Evolutionary conservation across 306 rosid genomes (phyloP).

Genomic region (Lithocarpus polystachyus): DNA sequence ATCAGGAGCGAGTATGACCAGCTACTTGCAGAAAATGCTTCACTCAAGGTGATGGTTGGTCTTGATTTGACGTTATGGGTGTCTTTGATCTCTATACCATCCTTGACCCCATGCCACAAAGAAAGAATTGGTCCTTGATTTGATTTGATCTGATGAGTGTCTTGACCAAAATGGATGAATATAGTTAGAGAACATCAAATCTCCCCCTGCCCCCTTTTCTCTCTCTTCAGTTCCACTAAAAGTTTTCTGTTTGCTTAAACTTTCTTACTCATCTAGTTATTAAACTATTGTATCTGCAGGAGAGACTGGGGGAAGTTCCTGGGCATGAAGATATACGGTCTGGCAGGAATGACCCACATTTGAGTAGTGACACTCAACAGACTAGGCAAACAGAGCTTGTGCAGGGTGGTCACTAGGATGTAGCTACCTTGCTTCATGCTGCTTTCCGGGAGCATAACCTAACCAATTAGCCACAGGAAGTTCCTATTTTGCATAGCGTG

Average conservation of each 20-base stretch:
- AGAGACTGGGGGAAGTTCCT: conserved; percentile 72
- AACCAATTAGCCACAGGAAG: conserved; percentile 64
- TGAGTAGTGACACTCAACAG: conserved; percentile 48
- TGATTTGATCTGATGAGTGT: neutral
- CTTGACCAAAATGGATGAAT: too few relatives aligned
- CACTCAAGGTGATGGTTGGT: conserved; percentile 68
- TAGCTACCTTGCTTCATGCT: conserved; percentile 34
- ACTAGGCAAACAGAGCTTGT: conserved; percentile 45
- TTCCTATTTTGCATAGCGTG: conserved; percentile 50
- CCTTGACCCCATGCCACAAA: neutral
- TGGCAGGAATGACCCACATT: conserved; percentile 48
- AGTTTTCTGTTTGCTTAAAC: conserved; percentile 8
- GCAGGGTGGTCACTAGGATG: conserved; percentile 49
- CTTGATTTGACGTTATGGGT: conserved; percentile 19
- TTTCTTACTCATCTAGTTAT: conserved; percentile 3
- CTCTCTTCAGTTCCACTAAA: neutral
- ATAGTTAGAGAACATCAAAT: too few relatives aligned
- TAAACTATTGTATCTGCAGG: conserved; percentile 47
- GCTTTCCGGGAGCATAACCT: conserved; percentile 54
- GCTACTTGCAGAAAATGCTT: conserved; percentile 80
- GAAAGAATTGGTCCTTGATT: neutral
- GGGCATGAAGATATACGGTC: conserved; percentile 54
- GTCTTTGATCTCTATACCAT: neutral
- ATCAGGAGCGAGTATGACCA: conserved; percentile 86
- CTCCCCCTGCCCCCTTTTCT: neutral